Percentiles rank a stretch among this genome's conserved stretches.
Conservation (phyloP, 495 filamentous ascomycete species). For the Apiosordaria backusii region DNA sequence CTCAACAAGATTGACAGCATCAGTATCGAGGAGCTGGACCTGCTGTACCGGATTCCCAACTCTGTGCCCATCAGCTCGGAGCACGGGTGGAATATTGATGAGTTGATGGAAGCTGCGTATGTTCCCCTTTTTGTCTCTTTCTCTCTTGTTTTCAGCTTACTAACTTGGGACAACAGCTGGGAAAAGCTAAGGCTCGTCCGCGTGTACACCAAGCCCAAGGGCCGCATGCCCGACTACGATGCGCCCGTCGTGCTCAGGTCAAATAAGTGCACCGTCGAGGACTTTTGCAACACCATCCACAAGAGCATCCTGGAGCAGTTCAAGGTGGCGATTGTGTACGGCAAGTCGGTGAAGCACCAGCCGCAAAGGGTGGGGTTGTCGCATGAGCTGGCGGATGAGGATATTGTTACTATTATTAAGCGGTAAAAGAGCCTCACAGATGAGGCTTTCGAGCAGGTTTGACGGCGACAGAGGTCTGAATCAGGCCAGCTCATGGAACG, state of each 20-base stretch:
- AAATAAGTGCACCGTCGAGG: constrained; percentile 82
- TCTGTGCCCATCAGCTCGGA: constrained; percentile 95
- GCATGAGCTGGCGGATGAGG: constrained; percentile 92
- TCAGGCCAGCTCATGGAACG: neutral
- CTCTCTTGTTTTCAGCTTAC: constrained; percentile 7
- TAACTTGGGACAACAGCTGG: constrained; percentile 53
- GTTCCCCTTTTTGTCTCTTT: constrained; percentile 54
- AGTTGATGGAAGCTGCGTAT: constrained; percentile 71
- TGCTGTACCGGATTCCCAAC: constrained; percentile 94
- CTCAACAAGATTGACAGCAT: constrained; percentile 99
- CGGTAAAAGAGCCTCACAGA: constrained; percentile 54
- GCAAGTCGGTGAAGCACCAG: constrained; percentile 97
- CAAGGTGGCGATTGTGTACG: constrained; percentile 92
- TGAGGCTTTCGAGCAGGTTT: neutral
- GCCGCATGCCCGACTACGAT: constrained; percentile 87
- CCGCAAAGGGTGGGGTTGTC: constrained; percentile 89
- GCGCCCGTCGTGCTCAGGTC: constrained; percentile 85
- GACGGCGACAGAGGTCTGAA: too few relatives aligned
- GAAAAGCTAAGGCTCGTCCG: constrained; percentile 86
- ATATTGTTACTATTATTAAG: constrained; percentile 96
- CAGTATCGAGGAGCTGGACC: constrained; percentile 92
- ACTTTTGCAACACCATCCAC: constrained; percentile 97
- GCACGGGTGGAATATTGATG: constrained; percentile 98
- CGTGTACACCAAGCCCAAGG: constrained; percentile 98
- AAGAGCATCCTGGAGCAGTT: constrained; percentile 95